These are phyloP conservation scores for Mollisia scopiformis DNA, from an alignment of 2,329 filamentous ascomycete genomes.

Conservation along the genomic window DNA sequence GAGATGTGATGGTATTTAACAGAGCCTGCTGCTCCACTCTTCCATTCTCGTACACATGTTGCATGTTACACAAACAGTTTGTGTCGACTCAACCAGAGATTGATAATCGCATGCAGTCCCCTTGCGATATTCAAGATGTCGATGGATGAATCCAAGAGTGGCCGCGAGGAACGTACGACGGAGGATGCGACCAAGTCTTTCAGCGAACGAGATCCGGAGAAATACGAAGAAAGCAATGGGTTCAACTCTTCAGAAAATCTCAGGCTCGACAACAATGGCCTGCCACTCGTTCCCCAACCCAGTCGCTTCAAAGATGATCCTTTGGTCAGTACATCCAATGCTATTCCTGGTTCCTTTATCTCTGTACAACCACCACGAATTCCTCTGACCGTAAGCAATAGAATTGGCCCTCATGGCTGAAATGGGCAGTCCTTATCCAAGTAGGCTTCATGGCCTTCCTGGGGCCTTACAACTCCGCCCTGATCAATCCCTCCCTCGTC, in stretches of 20 bases:
- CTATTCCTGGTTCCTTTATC: not conserved
- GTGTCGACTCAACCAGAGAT: not conserved
- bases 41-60: not conserved
- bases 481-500: constrained; percentile 35
- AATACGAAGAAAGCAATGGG: constrained; percentile 6
- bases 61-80: not conserved
- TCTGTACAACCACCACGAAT: not conserved
- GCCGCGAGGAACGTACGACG: not conserved
- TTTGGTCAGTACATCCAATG: constrained; percentile 24
- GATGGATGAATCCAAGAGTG: not conserved
- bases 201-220: constrained; percentile 1
- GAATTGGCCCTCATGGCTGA: constrained; percentile 37
- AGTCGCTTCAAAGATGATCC: constrained; percentile 36
- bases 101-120: not conserved
- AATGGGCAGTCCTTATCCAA: constrained; percentile 37
- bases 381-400: constrained; percentile 11
- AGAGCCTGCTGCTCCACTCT: not conserved
- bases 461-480: constrained; percentile 34
- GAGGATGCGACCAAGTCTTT: not conserved
- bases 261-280: constrained; percentile 28
- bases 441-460: constrained; percentile 37
- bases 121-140: not conserved
- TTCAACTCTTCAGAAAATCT: constrained; percentile 5
- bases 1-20: not conserved
- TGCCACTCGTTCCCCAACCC: constrained; percentile 35